Conservation (phyloP, 176 grass and related monocot genomes). For the Raddia guianensis region DNA sequence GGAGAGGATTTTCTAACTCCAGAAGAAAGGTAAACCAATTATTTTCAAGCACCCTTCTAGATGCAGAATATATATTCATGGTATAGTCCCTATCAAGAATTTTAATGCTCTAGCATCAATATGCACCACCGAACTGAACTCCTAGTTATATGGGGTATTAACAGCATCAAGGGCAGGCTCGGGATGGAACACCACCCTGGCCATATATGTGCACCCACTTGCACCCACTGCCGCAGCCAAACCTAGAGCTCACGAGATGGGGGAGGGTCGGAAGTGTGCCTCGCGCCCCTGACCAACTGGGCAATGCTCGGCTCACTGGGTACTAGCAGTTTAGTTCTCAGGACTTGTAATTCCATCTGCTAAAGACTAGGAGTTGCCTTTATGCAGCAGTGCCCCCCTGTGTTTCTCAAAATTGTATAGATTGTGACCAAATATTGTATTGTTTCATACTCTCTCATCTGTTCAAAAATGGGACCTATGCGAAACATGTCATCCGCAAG, state of each 20-base stretch:
- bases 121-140: neutral
- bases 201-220: too few relatives aligned
- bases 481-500: neutral
- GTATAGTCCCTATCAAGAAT: conserved; percentile 17
- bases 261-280: too few relatives aligned
- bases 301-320: neutral
- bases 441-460: neutral
- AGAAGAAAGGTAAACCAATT: conserved; percentile 86
- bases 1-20: conserved; percentile 82
- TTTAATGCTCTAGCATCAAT: neutral
- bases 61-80: neutral
- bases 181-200: too few relatives aligned
- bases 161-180: too few relatives aligned
- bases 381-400: neutral
- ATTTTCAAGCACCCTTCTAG: neutral
- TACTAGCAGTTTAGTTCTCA: conserved; percentile 10
- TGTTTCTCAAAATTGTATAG: neutral
- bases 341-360: neutral
- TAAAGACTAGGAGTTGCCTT: neutral
- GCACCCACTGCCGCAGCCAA: too few relatives aligned
- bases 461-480: neutral
- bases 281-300: too few relatives aligned
- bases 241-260: too few relatives aligned
- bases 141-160: neutral
- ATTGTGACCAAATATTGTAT: conserved; percentile 2